Evolutionary conservation across 1,284 basidiomycete species (phyloP), one percentile per base, ranked within the genome.

Genomic region (Blastosporella zonata): DNA sequence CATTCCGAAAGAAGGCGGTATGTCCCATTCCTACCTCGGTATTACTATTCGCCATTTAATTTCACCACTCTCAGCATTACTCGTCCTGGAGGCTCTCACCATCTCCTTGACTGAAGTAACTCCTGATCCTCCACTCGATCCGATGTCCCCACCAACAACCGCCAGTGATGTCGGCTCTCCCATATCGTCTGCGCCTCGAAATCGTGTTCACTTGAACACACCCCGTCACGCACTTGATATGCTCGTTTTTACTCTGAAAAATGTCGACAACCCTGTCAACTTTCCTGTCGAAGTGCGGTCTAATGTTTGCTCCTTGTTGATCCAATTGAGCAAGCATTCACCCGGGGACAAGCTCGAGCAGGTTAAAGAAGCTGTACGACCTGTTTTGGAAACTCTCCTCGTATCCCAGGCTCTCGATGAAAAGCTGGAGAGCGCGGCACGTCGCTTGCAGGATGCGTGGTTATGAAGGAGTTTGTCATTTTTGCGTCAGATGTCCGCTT

Each of bases 291-390:
- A 90, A 67, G 75, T 91, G 45, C 79, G 87, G 42, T 71, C 79
- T 20, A 91, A 91, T 59, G 75, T 81, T 18, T 90, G 88, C 59
- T 78, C 81, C 4, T 72, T 91, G 53, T 67, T 90, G 22, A 72
- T 77, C 39, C 83, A 88, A 56, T 59, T 89, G 18, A 76, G 75
- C 42, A 77, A 75, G 54, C 72, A 80, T 54, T 66, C 70, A 2
- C 65, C 77, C 13, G 71, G 70, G 6, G 72, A 73, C 15, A 74
- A 79, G 46, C 59, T 82, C 43, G 65, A 66, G 17, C 67, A 63
- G 38, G 62, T 88, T 48, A 79, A 82, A 62, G 73, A 74, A 9
- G 66, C 65, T 39, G 66, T 78, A 15, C 65, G 69, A 39, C 72
- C 78, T 25, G 71, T 77, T n/a, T 58, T 87, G 29, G 75, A 83